Evolutionary conservation across 1,284 basidiomycete species (phyloP).

Genomic region (Cryptococcus sp.): DNA sequence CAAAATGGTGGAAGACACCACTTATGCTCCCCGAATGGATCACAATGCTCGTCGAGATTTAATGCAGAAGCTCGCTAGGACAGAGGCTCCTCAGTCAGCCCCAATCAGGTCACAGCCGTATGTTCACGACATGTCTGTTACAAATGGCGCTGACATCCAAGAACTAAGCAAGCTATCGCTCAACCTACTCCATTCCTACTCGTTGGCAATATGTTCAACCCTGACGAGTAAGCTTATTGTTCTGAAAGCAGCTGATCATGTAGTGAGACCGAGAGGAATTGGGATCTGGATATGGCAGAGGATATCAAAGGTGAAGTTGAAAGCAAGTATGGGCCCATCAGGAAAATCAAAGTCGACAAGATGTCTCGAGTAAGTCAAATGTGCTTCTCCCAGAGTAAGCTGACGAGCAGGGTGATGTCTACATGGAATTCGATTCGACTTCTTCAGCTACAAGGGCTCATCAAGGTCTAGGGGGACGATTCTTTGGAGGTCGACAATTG

Average conservation of each 20-base stretch:
- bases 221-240: slow-evolving; percentile 67
- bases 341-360: slow-evolving; percentile 86
- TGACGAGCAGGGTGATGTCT: slow-evolving; percentile 81
- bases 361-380: slow-evolving; percentile 70
- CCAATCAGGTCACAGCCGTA: slow-evolving; percentile 10
- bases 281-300: slow-evolving; percentile 93
- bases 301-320: slow-evolving; percentile 94
- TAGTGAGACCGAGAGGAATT: slow-evolving; percentile 91
- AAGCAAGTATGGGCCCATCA: slow-evolving; percentile 80
- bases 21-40: slow-evolving; percentile 71
- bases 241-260: background rate
- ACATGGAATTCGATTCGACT: slow-evolving; percentile 79
- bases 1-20: slow-evolving; percentile 29
- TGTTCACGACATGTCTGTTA: background rate
- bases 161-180: background rate
- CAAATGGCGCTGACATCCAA: background rate
- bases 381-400: background rate
- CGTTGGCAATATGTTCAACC: slow-evolving; percentile 94
- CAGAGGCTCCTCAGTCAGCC: slow-evolving; percentile 20
- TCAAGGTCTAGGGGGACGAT: slow-evolving; percentile 85
- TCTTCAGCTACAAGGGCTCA: slow-evolving; percentile 78
- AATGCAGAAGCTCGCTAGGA: slow-evolving; percentile 97
- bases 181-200: slow-evolving; percentile 71
- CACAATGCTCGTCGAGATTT: slow-evolving; percentile 92
- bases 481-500: slow-evolving; percentile 88